A percentile compares a stretch with the other conserved stretches of the same genome.
Conservation (phyloP, 345 rosid species). For the Lenwebbia sp. region DNA sequence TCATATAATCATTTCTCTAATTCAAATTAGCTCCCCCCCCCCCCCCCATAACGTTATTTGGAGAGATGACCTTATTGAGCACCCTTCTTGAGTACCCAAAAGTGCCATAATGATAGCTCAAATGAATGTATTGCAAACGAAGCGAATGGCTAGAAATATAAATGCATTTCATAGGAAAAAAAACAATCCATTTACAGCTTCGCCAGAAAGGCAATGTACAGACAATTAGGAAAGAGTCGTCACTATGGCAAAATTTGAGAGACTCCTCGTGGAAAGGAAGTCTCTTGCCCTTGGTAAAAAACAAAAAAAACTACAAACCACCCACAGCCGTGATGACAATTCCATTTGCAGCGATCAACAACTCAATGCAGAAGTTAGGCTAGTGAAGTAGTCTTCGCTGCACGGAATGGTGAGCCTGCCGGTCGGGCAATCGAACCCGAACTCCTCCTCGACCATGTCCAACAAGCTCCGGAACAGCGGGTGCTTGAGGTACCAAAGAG, state of each 20-base stretch:
- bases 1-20: too few relatives aligned
- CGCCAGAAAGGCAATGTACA: not conserved
- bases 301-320: not conserved
- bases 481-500: slow-evolving; percentile 56
- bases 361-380: slow-evolving; percentile 33
- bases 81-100: not conserved
- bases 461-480: slow-evolving; percentile 52
- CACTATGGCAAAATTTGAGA: not conserved
- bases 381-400: slow-evolving; percentile 47
- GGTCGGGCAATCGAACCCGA: slow-evolving; percentile 70
- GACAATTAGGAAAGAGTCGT: not conserved
- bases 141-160: not conserved
- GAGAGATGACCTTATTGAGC: not conserved
- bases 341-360: slow-evolving; percentile 3
- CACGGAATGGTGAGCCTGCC: slow-evolving; percentile 81
- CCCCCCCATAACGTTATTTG: not conserved
- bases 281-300: not conserved
- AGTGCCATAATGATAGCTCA: not conserved
- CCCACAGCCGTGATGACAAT: not conserved
- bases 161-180: not conserved
- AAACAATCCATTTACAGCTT: not conserved
- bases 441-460: slow-evolving; percentile 60
- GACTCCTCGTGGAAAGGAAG: not conserved
- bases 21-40: not conserved
- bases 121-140: not conserved